phyloP scores from a whole-genome alignment of 495 filamentous ascomycete genomes.

The Cenococcum geophilum region DNA sequence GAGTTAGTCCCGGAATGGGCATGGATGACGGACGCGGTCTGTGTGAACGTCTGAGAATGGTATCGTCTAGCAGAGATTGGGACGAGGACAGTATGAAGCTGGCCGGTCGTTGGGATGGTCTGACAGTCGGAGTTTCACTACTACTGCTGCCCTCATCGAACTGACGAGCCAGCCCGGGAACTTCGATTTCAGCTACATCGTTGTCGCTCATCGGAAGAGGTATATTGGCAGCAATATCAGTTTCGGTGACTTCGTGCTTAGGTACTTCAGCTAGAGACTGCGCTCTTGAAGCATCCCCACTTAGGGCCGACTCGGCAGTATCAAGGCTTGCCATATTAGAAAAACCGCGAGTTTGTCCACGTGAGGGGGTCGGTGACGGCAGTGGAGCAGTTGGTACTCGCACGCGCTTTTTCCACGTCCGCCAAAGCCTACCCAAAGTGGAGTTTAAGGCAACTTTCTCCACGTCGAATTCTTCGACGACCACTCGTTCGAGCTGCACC shows the following conservation, averaged over 20 bases:
- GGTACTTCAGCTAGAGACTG: constrained; percentile 27
- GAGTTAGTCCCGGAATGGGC: constrained; percentile 12
- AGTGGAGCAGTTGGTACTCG: constrained; percentile 40
- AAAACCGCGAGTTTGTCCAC: constrained; percentile 12
- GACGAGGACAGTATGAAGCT: constrained; percentile 26
- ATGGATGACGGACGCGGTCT: constrained; percentile 23
- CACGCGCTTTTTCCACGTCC: constrained; percentile 86
- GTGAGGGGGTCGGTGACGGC: constrained; percentile 19
- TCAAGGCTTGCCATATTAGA: constrained; percentile 24
- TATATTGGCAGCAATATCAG: constrained; percentile 45
- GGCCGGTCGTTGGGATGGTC: constrained; percentile 18
- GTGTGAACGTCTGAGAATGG: constrained; percentile 1
- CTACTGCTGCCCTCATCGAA: constrained; percentile 53
- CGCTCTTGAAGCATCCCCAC: constrained; percentile 1
- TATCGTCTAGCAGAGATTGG: not conserved
- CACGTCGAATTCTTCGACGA: constrained; percentile 87
- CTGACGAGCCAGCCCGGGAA: constrained; percentile 55
- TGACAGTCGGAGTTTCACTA: constrained; percentile 20
- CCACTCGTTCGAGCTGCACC: constrained; percentile 51
- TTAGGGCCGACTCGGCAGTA: constrained; percentile 14
- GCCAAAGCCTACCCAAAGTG: constrained; percentile 84
- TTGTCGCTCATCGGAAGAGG: constrained; percentile 61
- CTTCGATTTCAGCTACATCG: constrained; percentile 69
- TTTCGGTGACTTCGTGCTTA: constrained; percentile 37
- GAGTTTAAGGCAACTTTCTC: constrained; percentile 86